Percentiles rank a stretch among this genome's conserved stretches.
Conservation (phyloP, 106 monocot species). For the Chionographis japonica region DNA sequence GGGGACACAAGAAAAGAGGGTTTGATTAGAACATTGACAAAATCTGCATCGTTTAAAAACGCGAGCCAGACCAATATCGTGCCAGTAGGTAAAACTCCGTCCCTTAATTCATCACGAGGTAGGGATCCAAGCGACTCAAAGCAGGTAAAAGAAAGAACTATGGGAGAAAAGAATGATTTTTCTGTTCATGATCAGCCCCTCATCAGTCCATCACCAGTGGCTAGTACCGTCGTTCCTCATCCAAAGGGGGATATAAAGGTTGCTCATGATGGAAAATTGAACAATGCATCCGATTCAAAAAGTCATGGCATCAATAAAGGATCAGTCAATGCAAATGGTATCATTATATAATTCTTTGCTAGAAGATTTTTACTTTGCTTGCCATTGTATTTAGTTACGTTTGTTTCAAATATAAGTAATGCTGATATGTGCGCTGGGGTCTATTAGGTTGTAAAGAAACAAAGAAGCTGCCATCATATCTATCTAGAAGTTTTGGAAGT, state of each 20-base stretch:
- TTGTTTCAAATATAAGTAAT: not conserved
- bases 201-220: slow-evolving; percentile 14
- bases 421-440: slow-evolving; percentile 4
- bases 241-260: slow-evolving; percentile 24
- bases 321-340: slow-evolving; percentile 17
- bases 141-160: slow-evolving; percentile 29
- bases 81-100: slow-evolving; percentile 25
- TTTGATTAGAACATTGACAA: slow-evolving; percentile 13
- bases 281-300: slow-evolving; percentile 18
- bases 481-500: slow-evolving; percentile 17
- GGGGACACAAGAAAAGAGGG: slow-evolving; percentile 26
- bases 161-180: slow-evolving; percentile 40
- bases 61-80: slow-evolving; percentile 17
- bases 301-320: slow-evolving; percentile 23
- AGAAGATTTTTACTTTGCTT: not conserved
- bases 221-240: slow-evolving; percentile 2
- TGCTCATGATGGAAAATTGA: slow-evolving; percentile 19
- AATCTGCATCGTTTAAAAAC: slow-evolving; percentile 50
- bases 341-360: slow-evolving; percentile 13
- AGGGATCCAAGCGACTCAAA: slow-evolving; percentile 25
- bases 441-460: slow-evolving; percentile 24
- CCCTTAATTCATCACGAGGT: slow-evolving; percentile 15
- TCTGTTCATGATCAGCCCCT: slow-evolving; percentile 15
- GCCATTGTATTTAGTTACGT: not conserved
- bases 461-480: slow-evolving; percentile 15